Percentiles rank a stretch among this genome's conserved stretches.
These are phyloP conservation scores for Thermothielavioides terrestris DNA, from an alignment of 495 filamentous ascomycete species.

Conservation along the genomic window DNA sequence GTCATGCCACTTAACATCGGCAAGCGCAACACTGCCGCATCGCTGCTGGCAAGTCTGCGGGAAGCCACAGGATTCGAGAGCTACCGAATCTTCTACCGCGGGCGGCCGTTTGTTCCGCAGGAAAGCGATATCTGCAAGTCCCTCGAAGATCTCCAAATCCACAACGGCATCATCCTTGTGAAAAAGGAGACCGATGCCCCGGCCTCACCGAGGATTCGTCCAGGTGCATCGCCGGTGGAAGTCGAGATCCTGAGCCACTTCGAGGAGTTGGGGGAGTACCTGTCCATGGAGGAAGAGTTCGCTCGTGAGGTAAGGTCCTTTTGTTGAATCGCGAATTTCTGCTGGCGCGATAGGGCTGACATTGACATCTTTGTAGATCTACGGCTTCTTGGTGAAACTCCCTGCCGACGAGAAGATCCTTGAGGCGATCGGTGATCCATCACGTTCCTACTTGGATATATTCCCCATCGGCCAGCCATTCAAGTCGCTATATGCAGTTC, in stretches of 20 bases:
- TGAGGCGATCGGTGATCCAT: constrained; percentile 47
- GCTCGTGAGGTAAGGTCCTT: constrained; percentile 49
- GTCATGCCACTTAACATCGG: constrained; percentile 55
- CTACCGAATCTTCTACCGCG: constrained; percentile 48
- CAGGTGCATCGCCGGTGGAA: constrained; percentile 51
- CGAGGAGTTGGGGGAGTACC: constrained; percentile 71
- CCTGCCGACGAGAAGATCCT: constrained; percentile 57
- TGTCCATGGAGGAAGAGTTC: constrained; percentile 65
- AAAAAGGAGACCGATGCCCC: constrained; percentile 34
- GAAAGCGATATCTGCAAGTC: constrained; percentile 43
- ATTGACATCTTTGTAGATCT: constrained; percentile 45
- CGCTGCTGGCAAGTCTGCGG: constrained; percentile 54
- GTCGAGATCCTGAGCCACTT: constrained; percentile 76
- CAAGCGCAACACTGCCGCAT: constrained; percentile 58
- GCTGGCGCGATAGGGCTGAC: constrained; percentile 16
- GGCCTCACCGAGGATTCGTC: constrained; percentile 26
- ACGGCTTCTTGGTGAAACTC: constrained; percentile 63
- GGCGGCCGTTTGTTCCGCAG: constrained; percentile 39
- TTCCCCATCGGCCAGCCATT: constrained; percentile 66
- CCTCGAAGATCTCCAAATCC: constrained; percentile 49
- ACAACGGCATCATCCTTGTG: constrained; percentile 55
- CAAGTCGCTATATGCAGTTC: constrained; percentile 64
- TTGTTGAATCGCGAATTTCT: neutral
- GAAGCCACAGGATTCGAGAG: constrained; percentile 63
- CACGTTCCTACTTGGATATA: constrained; percentile 44